Conservation (phyloP, 345 rosid genomes). For the Eucalyptus albens region DNA sequence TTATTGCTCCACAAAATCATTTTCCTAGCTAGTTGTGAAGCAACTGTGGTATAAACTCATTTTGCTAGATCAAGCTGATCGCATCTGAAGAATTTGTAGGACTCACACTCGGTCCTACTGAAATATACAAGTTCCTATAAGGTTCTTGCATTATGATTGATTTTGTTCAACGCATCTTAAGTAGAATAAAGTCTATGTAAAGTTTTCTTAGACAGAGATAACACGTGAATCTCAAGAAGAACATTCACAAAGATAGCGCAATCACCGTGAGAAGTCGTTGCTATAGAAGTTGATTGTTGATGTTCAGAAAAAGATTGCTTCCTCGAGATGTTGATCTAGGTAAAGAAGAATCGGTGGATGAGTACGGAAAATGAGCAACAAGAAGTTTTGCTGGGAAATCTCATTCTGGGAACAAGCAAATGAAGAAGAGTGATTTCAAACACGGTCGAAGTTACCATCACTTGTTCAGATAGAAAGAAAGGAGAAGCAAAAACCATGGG, state of each 20-base stretch:
- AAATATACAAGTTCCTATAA: neutral
- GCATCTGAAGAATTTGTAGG: neutral
- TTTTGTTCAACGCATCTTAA: neutral
- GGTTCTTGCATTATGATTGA: neutral
- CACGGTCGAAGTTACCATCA: neutral
- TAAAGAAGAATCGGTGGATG: neutral
- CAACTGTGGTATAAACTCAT: neutral
- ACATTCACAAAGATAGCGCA: neutral
- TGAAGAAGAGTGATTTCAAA: neutral
- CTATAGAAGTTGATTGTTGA: neutral
- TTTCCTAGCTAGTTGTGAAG: neutral
- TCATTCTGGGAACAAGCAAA: neutral
- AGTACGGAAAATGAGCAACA: neutral
- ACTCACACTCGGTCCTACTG: neutral
- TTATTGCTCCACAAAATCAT: neutral
- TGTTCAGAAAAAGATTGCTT: neutral
- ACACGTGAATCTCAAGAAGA: neutral
- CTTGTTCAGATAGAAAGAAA: neutral
- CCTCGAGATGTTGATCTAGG: neutral
- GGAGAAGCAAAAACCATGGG: neutral
- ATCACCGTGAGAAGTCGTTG: neutral
- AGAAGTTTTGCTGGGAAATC: neutral
- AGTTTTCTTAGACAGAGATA: neutral
- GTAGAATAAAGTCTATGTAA: neutral
- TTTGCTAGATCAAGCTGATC: neutral